Evolutionary conservation across 371 early-diverging fungal genomes (phyloP).

Genomic region (Mortierella sp.): DNA sequence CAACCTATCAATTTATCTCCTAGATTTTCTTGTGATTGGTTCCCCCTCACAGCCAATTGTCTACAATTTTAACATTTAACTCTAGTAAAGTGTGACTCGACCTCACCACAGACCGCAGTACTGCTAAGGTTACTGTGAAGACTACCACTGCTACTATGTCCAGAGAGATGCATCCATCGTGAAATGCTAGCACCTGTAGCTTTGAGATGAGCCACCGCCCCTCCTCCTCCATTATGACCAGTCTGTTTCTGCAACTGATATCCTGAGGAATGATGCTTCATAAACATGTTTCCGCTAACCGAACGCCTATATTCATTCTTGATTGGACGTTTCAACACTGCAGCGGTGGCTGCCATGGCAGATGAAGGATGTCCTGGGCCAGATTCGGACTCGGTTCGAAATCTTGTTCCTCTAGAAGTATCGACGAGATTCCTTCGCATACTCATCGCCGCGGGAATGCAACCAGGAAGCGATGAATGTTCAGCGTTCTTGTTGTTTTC

Average conservation of each 20-base stretch:
- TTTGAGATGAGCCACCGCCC: constrained; percentile 4
- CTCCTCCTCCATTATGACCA: not conserved
- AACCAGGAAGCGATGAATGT: not conserved
- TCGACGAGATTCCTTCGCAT: not conserved
- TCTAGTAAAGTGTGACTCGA: no score
- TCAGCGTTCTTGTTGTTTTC: not conserved
- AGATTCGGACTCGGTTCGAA: not conserved
- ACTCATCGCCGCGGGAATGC: not conserved
- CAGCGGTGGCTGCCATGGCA: not conserved
- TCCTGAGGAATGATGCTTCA: not conserved
- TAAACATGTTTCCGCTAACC: not conserved
- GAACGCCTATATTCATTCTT: not conserved
- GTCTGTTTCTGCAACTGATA: not conserved
- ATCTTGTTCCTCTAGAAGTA: not conserved
- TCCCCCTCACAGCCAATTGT: no score
- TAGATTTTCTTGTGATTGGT: no score
- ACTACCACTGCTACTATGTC: not conserved
- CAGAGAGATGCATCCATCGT: constrained; percentile 11
- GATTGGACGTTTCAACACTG: no score
- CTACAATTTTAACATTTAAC: no score
- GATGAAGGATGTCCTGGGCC: not conserved
- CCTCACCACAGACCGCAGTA: not conserved
- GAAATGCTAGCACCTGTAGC: constrained; percentile 1
- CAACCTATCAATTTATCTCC: no score
- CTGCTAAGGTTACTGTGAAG: not conserved